A percentile compares a stretch with the other conserved stretches of the same genome.
These are phyloP conservation scores for Mucor circinelloides DNA, from an alignment of 371 early-diverging fungal species.

Conservation along the genomic window DNA sequence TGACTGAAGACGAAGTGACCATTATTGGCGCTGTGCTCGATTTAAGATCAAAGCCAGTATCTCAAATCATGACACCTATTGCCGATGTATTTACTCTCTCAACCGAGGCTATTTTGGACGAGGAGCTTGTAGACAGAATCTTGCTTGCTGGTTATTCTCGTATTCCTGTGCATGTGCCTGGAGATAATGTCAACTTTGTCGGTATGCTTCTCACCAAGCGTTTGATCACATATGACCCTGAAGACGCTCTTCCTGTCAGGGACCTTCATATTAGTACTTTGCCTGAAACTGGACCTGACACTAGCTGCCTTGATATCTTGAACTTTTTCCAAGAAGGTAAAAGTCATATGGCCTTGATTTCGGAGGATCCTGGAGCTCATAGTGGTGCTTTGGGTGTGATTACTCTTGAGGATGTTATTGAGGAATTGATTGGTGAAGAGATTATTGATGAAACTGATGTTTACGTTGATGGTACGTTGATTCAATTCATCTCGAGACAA, in stretches of 20 bases:
- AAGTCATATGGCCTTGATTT: constrained; percentile 81
- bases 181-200: constrained; percentile 69
- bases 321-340: constrained; percentile 93
- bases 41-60: constrained; percentile 85
- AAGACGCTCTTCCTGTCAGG: constrained; percentile 73
- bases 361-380: constrained; percentile 55
- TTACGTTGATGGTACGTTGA: constrained; percentile 83
- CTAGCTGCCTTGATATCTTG: constrained; percentile 87
- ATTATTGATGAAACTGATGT: constrained; percentile 96
- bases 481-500: too few relatives aligned
- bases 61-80: constrained; percentile 87
- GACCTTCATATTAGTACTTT: constrained; percentile 72
- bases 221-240: constrained; percentile 85
- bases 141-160: constrained; percentile 86
- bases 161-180: constrained; percentile 80
- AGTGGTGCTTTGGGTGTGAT: constrained; percentile 82
- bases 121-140: constrained; percentile 62
- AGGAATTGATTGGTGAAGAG: constrained; percentile 93
- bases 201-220: constrained; percentile 94
- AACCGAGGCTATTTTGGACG: constrained; percentile 68
- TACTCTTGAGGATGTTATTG: constrained; percentile 97
- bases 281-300: constrained; percentile 73
- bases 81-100: constrained; percentile 86
- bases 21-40: constrained; percentile 93
- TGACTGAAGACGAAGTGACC: constrained; percentile 92